A percentile compares a stretch with the other conserved stretches of the same genome.
Evolutionary conservation across 164 flowering plant species (phyloP).

Genomic region (Akebia trifoliata): DNA sequence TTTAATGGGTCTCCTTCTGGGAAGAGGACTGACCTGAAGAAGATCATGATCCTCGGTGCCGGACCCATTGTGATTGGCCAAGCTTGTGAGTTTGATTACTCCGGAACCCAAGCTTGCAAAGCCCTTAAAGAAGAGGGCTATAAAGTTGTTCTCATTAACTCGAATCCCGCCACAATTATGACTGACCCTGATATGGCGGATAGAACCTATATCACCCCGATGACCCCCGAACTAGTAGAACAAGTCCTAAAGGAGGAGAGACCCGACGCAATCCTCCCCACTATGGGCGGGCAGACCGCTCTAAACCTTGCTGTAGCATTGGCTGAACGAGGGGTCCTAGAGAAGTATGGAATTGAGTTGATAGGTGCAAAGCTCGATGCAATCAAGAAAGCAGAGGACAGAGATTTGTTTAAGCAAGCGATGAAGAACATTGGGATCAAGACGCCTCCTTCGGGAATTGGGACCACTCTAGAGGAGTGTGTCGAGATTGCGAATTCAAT

Average conservation of each 20-base stretch:
- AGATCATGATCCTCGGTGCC: conserved; percentile 89
- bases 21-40: conserved; percentile 81
- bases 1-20: conserved; percentile 25
- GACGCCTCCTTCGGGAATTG: conserved; percentile 92
- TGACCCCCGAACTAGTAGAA: conserved; percentile 89
- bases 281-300: conserved; percentile 99
- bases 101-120: conserved; percentile 96
- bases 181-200: conserved; percentile 93
- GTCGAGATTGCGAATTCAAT: conserved; percentile 57
- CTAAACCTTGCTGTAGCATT: conserved; percentile 86
- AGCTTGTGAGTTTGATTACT: conserved; percentile 97
- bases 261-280: conserved; percentile 90
- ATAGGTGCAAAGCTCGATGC: conserved; percentile 97
- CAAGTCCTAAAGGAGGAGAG: conserved; percentile 83
- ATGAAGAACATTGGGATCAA: conserved; percentile 83
- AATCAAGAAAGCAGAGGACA: conserved; percentile 88
- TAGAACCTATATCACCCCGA: conserved; percentile 79
- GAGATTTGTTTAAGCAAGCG: conserved; percentile 91
- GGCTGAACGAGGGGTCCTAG: conserved; percentile 77
- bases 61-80: conserved; percentile 98
- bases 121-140: conserved; percentile 92
- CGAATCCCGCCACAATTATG: conserved; percentile 99
- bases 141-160: conserved; percentile 76
- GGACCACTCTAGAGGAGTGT: conserved; percentile 78
- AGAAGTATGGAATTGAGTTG: conserved; percentile 70